These are phyloP conservation scores for Scutellaria baicalensis DNA, from an alignment of 257 asterid genomes.

Conservation along the genomic window DNA sequence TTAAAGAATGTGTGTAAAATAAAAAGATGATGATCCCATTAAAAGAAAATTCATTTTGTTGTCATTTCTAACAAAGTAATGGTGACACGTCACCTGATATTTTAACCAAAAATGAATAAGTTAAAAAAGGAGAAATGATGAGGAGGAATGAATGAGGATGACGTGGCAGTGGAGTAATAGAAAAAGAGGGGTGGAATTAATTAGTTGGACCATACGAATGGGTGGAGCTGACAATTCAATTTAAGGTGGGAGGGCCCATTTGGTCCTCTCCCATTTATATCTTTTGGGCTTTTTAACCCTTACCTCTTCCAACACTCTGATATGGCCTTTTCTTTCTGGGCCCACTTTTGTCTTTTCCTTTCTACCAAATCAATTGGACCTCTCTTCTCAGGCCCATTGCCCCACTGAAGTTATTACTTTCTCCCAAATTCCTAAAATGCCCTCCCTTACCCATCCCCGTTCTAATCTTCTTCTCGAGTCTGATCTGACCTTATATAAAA, in stretches of 20 bases:
- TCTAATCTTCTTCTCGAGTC: no score
- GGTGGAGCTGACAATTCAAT: slow-evolving; percentile 21
- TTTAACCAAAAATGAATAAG: not conserved
- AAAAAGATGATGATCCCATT: no score
- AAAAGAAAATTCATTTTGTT: no score
- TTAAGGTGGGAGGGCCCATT: slow-evolving; percentile 34
- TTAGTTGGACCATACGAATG: slow-evolving; percentile 48
- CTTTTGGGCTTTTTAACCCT: slow-evolving; percentile 23
- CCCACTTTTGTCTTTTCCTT: slow-evolving; percentile 25
- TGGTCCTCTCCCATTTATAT: slow-evolving; percentile 7
- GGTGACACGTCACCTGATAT: no score
- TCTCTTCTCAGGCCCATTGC: slow-evolving; percentile 15
- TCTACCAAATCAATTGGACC: slow-evolving; percentile 5
- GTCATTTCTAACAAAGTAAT: no score
- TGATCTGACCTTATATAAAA: no score
- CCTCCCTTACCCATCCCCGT: not conserved
- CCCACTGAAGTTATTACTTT: slow-evolving; percentile 16
- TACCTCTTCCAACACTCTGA: not conserved
- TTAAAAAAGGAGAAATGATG: not conserved
- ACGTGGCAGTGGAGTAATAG: slow-evolving; percentile 15
- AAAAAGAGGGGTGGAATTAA: slow-evolving; percentile 8
- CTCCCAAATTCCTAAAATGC: slow-evolving; percentile 12
- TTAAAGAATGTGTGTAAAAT: no score
- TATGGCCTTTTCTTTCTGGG: no score
- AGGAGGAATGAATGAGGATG: not conserved